phyloP scores from a whole-genome alignment of 768 basidiomycete genomes.

The Botryobasidium botryosum region DNA sequence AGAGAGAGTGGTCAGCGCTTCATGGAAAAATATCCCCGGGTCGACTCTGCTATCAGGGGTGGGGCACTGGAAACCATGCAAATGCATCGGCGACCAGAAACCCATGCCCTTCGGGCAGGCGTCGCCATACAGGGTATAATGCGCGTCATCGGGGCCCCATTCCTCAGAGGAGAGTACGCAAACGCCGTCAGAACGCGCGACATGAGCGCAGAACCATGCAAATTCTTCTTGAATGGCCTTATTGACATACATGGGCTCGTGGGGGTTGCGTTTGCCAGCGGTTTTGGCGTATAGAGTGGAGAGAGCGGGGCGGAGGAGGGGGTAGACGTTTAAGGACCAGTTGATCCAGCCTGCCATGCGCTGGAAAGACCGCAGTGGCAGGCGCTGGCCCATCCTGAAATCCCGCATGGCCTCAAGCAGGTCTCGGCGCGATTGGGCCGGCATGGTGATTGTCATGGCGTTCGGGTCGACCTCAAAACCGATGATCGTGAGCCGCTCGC shows the following conservation, averaged over 20 bases:
- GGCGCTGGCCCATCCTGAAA: too few species aligned
- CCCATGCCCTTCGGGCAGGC: slow-evolving; percentile 5
- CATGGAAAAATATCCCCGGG: too few species aligned
- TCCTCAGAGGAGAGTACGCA: slow-evolving; percentile 11
- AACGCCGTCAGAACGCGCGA: slow-evolving; percentile 15
- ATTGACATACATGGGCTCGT: slow-evolving; percentile 19
- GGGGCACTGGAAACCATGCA: not conserved
- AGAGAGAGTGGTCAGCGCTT: too few species aligned
- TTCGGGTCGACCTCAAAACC: slow-evolving; percentile 25
- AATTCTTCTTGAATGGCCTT: slow-evolving; percentile 17
- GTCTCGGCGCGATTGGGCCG: slow-evolving; percentile 6
- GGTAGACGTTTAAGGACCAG: slow-evolving; percentile 27
- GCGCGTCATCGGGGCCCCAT: slow-evolving; percentile 11
- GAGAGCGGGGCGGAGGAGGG: slow-evolving; percentile 21
- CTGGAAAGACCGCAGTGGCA: slow-evolving; percentile 16
- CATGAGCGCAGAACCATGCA: slow-evolving; percentile 19
- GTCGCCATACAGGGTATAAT: slow-evolving; percentile 4
- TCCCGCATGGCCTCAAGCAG: slow-evolving; percentile 12
- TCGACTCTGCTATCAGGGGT: too few species aligned
- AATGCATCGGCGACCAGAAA: slow-evolving; percentile 4
- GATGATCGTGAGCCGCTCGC: slow-evolving; percentile 21
- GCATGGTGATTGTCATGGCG: slow-evolving; percentile 19
- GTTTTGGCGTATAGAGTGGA: slow-evolving; percentile 23
- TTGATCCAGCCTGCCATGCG: slow-evolving; percentile 24
- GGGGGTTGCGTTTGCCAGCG: slow-evolving; percentile 13